These are phyloP conservation scores for Nicotiana tomentosiformis DNA, from an alignment of 257 asterid species.

Conservation along the genomic window DNA sequence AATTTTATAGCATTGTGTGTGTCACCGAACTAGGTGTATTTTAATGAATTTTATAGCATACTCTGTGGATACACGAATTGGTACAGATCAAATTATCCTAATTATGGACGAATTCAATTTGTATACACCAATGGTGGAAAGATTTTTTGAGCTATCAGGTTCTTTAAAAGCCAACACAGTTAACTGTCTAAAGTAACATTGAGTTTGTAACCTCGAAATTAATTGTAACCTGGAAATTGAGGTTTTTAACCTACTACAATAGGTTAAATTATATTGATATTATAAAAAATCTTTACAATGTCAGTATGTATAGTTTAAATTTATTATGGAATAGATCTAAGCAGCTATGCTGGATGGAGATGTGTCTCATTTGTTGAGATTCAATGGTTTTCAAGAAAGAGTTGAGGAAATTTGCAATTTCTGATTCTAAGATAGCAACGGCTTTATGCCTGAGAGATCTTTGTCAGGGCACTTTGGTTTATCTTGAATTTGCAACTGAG, in stretches of 20 bases:
- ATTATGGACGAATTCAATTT: neutral
- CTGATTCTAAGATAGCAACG: neutral
- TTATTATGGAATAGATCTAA: neutral
- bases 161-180: neutral
- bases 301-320: neutral
- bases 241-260: neutral
- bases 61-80: neutral
- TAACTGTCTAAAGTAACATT: neutral
- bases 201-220: neutral
- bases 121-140: neutral
- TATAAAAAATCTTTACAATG: neutral
- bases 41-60: neutral
- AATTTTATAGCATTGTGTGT: neutral
- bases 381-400: neutral
- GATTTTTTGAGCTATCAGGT: neutral
- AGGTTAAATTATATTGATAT: neutral
- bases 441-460: neutral
- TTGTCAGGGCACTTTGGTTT: neutral
- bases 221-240: neutral
- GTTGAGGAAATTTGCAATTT: neutral
- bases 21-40: neutral
- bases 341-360: neutral
- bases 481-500: constrained; percentile 1
- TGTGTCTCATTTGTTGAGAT: neutral
- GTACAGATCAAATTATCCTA: neutral